Base-by-base conservation (phyloP, 2,329 filamentous ascomycete genomes). In the Sclerotinia sclerotiorum region DNA sequence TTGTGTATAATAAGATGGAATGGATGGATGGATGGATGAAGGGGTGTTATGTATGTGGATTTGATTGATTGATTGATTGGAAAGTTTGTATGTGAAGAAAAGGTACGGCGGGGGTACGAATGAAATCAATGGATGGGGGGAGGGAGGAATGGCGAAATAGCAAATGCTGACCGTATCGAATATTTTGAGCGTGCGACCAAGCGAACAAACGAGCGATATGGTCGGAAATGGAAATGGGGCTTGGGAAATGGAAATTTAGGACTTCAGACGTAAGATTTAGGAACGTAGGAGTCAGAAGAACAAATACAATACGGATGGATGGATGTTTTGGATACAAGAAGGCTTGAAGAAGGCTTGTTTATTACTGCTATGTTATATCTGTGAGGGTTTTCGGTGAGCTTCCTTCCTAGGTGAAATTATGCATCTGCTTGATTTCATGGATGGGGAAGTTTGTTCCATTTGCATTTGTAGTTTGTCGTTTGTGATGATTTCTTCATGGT, bases 1-100 rank as follows among this genome's bases (percentile, higher is more conserved):
- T 61, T 42, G 54, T 56, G 54, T 56, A 56, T 19, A 35, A 72
- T 62, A 60, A 21, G 32, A 60, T 60, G 39, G n/a, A 42, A 44
- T 19, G 10, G 61, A 29, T 11, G 17, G 61, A 29, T 52, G n/a
- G 24, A 65, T 48, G 35, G 39, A 35, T 35, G 35, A 6, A 10
- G 5, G 35, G 35, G 7, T 35, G 35, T 35, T 8, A 35, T 35
- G 32, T 35, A 19, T 58, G 32, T 42, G 56, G 29, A 29, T 29
- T 29, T 29, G 29, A 29, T 29, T 29, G 29, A 29, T 29, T 29
- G 29, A 29, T 29, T 29, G 56, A 42, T 42, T 58, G 52, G 52
- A 55, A 32, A 13, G 19, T n/a, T 32, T 13, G 32, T 15, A 24
- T 58, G 32, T 58, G 56, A 21, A 44, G 35, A 21, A 35, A 44